These are phyloP conservation scores for Neofusicoccum laricinum DNA, from an alignment of 2,329 filamentous ascomycete genomes.

Conservation along the genomic window DNA sequence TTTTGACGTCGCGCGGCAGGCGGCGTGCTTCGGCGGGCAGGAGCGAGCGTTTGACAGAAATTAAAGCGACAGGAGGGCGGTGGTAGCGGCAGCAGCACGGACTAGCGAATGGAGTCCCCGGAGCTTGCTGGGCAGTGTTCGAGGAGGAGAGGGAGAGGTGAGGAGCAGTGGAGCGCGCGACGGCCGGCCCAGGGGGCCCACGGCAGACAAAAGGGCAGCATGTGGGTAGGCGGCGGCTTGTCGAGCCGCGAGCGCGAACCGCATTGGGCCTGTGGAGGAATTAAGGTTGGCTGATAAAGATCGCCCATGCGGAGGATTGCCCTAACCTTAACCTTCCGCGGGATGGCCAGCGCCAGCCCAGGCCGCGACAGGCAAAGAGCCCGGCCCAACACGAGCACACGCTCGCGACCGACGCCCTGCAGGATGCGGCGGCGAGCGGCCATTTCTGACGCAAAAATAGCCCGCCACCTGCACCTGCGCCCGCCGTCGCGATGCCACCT, in stretches of 20 bases:
- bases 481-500: too few relatives aligned
- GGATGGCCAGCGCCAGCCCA: neutral
- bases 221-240: neutral
- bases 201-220: slow-evolving; percentile 1
- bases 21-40: neutral
- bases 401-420: neutral
- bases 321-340: neutral
- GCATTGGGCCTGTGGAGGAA: slow-evolving; percentile 5
- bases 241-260: neutral
- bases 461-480: too few relatives aligned
- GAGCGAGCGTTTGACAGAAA: neutral
- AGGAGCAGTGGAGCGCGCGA: neutral
- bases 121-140: neutral
- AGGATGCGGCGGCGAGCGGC: neutral
- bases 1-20: neutral
- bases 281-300: slow-evolving; percentile 5
- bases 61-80: neutral
- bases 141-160: neutral
- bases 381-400: slow-evolving; percentile 7
- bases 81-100: neutral
- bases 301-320: slow-evolving; percentile 12
- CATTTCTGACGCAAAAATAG: neutral
- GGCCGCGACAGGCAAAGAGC: slow-evolving; percentile 4
- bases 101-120: neutral
- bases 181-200: neutral